Conservation (phyloP, 2,329 filamentous ascomycete species). For the Zymoseptoria crescenta region DNA sequence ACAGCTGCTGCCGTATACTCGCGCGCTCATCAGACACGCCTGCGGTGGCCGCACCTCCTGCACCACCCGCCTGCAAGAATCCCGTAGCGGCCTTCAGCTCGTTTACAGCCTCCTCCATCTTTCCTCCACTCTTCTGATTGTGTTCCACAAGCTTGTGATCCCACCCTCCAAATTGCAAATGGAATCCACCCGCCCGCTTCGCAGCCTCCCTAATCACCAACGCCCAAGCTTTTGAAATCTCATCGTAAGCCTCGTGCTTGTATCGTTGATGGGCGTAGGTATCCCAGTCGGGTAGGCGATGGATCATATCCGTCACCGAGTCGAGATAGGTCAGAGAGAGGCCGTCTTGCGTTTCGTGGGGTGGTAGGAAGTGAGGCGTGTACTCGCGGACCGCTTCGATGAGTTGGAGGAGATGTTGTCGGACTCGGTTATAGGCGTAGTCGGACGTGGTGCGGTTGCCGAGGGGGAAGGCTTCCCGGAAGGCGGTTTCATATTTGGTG, state of each 20-base stretch:
- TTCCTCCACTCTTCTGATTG: conserved; percentile 76
- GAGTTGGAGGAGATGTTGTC: conserved; percentile 68
- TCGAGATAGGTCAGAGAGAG: conserved; percentile 82
- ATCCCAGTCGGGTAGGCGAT: conserved; percentile 85
- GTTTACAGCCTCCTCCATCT: conserved; percentile 69
- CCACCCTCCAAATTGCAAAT: conserved; percentile 84
- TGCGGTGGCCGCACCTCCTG: conserved; percentile 16
- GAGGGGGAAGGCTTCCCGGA: conserved; percentile 75
- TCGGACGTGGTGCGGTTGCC: conserved; percentile 79
- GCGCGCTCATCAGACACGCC: conserved; percentile 31
- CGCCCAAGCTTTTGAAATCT: conserved; percentile 89
- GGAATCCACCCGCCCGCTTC: conserved; percentile 84
- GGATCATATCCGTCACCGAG: conserved; percentile 80
- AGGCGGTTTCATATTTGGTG: conserved; percentile 67
- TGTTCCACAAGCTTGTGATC: conserved; percentile 81
- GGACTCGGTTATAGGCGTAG: conserved; percentile 90
- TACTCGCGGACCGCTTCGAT: conserved; percentile 89
- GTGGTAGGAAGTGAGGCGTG: conserved; percentile 89
- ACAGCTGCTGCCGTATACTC: conserved; percentile 44
- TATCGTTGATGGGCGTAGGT: conserved; percentile 80
- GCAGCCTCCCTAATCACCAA: conserved; percentile 83
- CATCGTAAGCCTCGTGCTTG: conserved; percentile 93
- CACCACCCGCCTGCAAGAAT: conserved; percentile 58
- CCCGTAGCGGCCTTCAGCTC: conserved; percentile 62
- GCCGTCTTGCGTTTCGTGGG: conserved; percentile 75